Base-by-base conservation (phyloP, 2,329 filamentous ascomycete species). In the Cryphonectria radicalis region DNA sequence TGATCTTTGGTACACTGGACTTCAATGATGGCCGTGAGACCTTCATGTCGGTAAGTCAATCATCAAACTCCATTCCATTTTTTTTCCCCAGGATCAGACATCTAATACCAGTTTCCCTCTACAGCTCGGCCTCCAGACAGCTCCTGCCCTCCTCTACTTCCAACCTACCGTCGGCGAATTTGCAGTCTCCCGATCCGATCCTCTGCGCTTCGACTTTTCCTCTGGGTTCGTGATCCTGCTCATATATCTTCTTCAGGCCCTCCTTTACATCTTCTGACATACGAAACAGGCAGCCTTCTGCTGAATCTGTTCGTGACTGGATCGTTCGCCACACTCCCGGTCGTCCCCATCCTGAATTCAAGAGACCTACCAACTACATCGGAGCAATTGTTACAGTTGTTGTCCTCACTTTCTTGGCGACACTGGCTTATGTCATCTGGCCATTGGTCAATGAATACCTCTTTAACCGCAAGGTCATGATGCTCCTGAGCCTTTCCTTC, bases 391-490 rank as follows among this genome's bases (percentile, higher is more conserved):
- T 90, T 11, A 85, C 88, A 32, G 87, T 90, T 50, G 92, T 92
- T 7, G 85, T 90, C 55, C 92, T 92, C 7, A 85, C 91, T n/a
- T 72, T 92, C 1, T 71, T 92, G 1, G 85, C 97, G 19, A 94
- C 92, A 63, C 80, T 86, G 13, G 80, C 91, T 70, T 90, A 89
- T 42, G 91, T 95, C 64, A 88, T 91, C 17, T 92, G 90, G 76
- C 93, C 93, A 7, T 97, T 95, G 77, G 78, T 98, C 17, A 79
- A 95, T 14, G 95, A 95, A 3, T 78, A 98, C 72, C 81, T 98
- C 50, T 93, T 94, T 81, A 98, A 92, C 85, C 92, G 95, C 76
- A 98, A 97, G 78, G 83, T 98, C 25, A 99, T 96, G 96, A 95
- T 95, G 35, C 93, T 93, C 32, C 82, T 97, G 77, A 97, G 93